These are phyloP conservation scores for Yamadazyma blattariae DNA, from an alignment of 1,139 yeast species.

Conservation along the genomic window DNA sequence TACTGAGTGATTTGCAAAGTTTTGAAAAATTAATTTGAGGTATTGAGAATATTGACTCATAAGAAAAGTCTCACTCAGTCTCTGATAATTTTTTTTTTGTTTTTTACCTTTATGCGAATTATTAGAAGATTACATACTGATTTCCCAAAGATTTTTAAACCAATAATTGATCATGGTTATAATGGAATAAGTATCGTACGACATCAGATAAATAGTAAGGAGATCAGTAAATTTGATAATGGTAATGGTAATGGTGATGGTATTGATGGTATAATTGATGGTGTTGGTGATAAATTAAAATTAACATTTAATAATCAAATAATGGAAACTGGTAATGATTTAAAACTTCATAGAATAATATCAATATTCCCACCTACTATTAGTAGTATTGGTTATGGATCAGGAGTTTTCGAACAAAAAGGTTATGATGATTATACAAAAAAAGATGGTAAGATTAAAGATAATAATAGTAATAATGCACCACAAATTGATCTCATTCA, in stretches of 20 bases:
- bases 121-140: background rate
- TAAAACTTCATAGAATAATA: constrained; percentile 49
- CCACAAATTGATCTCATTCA: constrained; percentile 82
- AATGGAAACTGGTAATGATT: constrained; percentile 33
- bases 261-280: background rate
- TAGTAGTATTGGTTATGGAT: constrained; percentile 74
- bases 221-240: no score
- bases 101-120: background rate
- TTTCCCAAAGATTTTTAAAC: background rate
- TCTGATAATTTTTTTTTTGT: background rate
- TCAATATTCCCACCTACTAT: constrained; percentile 6
- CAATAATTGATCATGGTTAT: constrained; percentile 2
- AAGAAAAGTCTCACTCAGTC: no score
- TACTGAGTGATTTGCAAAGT: no score
- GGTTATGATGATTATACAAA: constrained; percentile 40
- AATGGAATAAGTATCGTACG: constrained; percentile 1
- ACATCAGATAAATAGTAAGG: no score
- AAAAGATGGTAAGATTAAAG: background rate
- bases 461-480: constrained; percentile 4
- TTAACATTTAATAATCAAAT: background rate
- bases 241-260: background rate
- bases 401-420: constrained; percentile 82
- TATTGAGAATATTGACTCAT: background rate
- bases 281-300: background rate
- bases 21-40: no score